Evolutionary conservation across 2,329 filamentous ascomycete species (phyloP), one percentile per base, ranked within the genome.

Genomic region (Penicillium sp.): DNA sequence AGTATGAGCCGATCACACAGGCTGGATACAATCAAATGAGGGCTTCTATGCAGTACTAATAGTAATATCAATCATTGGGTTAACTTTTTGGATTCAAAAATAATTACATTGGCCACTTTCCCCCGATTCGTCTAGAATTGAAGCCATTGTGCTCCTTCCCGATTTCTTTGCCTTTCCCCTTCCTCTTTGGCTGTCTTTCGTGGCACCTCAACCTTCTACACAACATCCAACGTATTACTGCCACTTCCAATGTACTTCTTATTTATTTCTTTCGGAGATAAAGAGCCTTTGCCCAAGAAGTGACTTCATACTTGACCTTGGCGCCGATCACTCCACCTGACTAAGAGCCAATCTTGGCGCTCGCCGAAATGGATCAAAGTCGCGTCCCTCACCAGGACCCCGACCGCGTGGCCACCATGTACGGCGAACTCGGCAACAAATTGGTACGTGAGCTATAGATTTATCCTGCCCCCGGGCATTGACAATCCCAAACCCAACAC

Each of bases 371-470:
- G 63, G 64, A 63, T 54, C 59, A 47, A 35, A 55, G 56, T 59
- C 64, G 62, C 65, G 64, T 60, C 56, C 56, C 45, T 54, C 49
- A 53, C 45, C 49, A 53, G 54, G 62, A 67, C 33, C 55, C 64
- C 37, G 62, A 66, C 59, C 61, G 60, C 56, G 61, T 57, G 56
- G 57, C 59, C 55, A 68, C 57, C 43, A 96, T 96, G 91, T 94
- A 96, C 76, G 91, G 91, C 66, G 92, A 96, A 73, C 79, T 91
- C 59, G 91, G 89, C 50, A 89, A 91, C 74, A 96, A 96, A 77
- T 79, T 96, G 77, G 90, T 93, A 77, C 69, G 78, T 65, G 40
- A 46, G 17, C 45, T 52, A 40, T 8, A 19, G 13, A 35, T 27
- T 6, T 8, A 37, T 21, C 15, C 15, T 6, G 2, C 35, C 37